phyloP scores from a whole-genome alignment of 805 yeast species.

The Yueomyces sinensis region DNA sequence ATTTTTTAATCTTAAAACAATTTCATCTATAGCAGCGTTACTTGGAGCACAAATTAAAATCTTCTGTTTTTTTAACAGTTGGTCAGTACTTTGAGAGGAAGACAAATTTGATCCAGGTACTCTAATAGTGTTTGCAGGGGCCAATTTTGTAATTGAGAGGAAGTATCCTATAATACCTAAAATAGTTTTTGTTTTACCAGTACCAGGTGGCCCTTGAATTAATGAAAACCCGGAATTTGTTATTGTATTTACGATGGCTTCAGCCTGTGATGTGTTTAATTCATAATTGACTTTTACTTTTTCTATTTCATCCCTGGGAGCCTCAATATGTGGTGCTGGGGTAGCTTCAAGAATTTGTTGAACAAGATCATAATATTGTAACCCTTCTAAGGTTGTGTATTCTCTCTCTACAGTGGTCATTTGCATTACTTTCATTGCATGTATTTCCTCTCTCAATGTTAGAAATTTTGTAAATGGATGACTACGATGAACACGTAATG shows the following conservation, averaged over 20 bases:
- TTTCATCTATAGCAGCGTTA: slow-evolving; percentile 97
- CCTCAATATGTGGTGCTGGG: slow-evolving; percentile 27
- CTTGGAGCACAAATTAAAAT: slow-evolving; percentile 93
- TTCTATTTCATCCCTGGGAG: slow-evolving; percentile 26
- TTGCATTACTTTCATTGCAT: slow-evolving; percentile 66
- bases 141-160: slow-evolving; percentile 28
- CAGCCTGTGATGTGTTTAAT: slow-evolving; percentile 83
- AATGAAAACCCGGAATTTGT: slow-evolving; percentile 64
- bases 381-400: slow-evolving; percentile 67
- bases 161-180: slow-evolving; percentile 79
- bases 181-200: slow-evolving; percentile 97
- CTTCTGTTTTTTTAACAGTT: slow-evolving; percentile 31
- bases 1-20: slow-evolving; percentile 64
- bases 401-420: slow-evolving; percentile 92
- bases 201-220: slow-evolving; percentile 99
- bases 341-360: slow-evolving; percentile 51
- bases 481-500: slow-evolving; percentile 46
- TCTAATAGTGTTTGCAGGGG: slow-evolving; percentile 19
- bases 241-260: slow-evolving; percentile 68
- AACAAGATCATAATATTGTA: slow-evolving; percentile 70
- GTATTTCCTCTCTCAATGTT: slow-evolving; percentile 49
- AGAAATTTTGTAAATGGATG: slow-evolving; percentile 36
- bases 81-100: slow-evolving; percentile 9
- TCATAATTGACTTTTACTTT: slow-evolving; percentile 36
- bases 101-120: slow-evolving; percentile 18